Conservation (phyloP, 495 filamentous ascomycete species). For the Hypoxylon rickii region DNA sequence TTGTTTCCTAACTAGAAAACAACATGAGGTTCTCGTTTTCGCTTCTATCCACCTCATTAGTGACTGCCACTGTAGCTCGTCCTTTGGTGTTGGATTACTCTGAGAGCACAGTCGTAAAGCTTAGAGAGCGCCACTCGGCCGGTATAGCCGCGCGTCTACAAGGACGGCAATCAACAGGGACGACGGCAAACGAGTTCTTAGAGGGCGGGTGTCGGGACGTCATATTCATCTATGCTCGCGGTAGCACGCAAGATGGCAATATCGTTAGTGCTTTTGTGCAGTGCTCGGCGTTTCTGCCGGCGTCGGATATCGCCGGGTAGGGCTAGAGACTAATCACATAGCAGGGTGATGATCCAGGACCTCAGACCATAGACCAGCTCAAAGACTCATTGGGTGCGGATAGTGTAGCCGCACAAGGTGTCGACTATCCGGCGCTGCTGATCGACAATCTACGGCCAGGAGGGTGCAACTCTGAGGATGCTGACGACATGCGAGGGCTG, state of each 20-base stretch:
- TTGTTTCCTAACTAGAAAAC: no score
- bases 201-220: slow-evolving; percentile 50
- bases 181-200: slow-evolving; percentile 50
- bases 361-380: slow-evolving; percentile 38
- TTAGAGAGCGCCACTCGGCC: slow-evolving; percentile 12
- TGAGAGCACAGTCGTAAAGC: slow-evolving; percentile 18
- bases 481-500: slow-evolving; percentile 40
- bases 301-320: no score
- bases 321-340: slow-evolving; percentile 1
- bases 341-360: slow-evolving; percentile 30
- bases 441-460: slow-evolving; percentile 41
- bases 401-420: slow-evolving; percentile 44
- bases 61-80: slow-evolving; percentile 23
- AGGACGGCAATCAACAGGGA: slow-evolving; percentile 19
- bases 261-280: slow-evolving; percentile 43
- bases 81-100: slow-evolving; percentile 38
- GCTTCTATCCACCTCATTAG: slow-evolving; percentile 29
- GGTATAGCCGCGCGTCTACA: background rate
- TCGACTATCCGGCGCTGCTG: slow-evolving; percentile 45
- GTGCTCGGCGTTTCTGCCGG: no score
- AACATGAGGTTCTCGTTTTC: slow-evolving; percentile 30
- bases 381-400: slow-evolving; percentile 29
- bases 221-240: slow-evolving; percentile 58
- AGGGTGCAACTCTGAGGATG: slow-evolving; percentile 42
- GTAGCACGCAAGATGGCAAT: slow-evolving; percentile 56